Percentiles rank a stretch among this genome's conserved stretches.
Evolutionary conservation across 2,329 filamentous ascomycete species (phyloP).

Genomic region (Stachybotrys elegans): DNA sequence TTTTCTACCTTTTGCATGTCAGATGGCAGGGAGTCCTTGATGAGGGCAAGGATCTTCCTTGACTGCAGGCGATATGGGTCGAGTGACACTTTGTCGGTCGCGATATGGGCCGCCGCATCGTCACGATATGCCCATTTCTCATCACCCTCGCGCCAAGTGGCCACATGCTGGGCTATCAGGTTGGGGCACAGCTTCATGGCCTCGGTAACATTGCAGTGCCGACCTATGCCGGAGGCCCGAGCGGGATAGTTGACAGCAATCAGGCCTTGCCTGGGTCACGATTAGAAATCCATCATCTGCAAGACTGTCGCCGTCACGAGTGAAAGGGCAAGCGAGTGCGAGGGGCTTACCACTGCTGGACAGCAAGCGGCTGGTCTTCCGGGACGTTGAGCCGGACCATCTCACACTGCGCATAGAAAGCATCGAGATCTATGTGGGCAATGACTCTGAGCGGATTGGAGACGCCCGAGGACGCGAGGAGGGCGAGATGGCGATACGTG

Average conservation of each 20-base stretch:
- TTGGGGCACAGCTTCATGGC: constrained; percentile 83
- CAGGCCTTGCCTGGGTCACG: constrained; percentile 69
- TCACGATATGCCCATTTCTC: constrained; percentile 87
- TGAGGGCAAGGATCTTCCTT: constrained; percentile 70
- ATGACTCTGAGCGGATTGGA: constrained; percentile 79
- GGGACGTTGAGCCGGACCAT: constrained; percentile 76
- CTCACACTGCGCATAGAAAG: constrained; percentile 96
- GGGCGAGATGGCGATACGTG: constrained; percentile 76
- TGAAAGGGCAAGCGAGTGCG: constrained; percentile 2
- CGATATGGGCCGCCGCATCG: constrained; percentile 73
- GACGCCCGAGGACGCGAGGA: constrained; percentile 65
- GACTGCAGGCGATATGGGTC: constrained; percentile 88
- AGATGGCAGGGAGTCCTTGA: constrained; percentile 68
- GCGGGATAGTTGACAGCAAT: constrained; percentile 97
- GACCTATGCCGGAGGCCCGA: constrained; percentile 69
- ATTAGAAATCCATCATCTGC: too few species aligned
- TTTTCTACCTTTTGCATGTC: constrained; percentile 77
- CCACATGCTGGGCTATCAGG: constrained; percentile 85
- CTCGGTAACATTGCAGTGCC: constrained; percentile 75
- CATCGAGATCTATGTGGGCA: constrained; percentile 91
- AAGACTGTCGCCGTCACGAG: too few species aligned
- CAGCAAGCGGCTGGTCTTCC: constrained; percentile 76
- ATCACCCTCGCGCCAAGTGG: constrained; percentile 90
- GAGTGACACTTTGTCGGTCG: constrained; percentile 86
- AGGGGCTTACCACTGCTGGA: constrained; percentile 73